A percentile compares a stretch with the other conserved stretches of the same genome.
phyloP scores from a whole-genome alignment of 2,329 filamentous ascomycete genomes.

The Fusarium circinatum region DNA sequence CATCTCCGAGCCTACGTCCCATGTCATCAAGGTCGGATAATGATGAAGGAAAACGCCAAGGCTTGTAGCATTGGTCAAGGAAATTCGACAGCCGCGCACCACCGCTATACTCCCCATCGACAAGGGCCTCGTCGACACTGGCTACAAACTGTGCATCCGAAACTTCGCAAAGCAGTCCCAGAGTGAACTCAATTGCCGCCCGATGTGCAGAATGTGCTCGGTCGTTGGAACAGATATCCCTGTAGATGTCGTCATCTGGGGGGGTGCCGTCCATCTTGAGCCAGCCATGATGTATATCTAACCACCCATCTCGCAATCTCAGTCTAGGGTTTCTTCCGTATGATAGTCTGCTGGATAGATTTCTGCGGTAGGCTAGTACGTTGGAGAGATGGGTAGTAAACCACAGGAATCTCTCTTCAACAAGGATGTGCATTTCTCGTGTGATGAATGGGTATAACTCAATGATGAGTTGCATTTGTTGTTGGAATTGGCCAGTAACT shows the following conservation, averaged over 20 bases:
- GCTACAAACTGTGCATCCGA: neutral
- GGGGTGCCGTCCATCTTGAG: too few species aligned
- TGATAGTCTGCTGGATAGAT: too few species aligned
- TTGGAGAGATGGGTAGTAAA: neutral
- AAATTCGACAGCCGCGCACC: neutral
- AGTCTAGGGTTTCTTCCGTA: too few species aligned
- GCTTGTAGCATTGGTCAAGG: neutral
- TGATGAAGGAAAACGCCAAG: neutral
- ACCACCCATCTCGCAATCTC: too few species aligned
- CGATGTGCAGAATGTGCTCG: neutral
- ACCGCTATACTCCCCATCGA: neutral
- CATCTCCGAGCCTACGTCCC: neutral
- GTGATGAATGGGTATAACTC: neutral
- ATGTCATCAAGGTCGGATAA: neutral
- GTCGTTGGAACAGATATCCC: neutral
- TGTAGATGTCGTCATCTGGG: neutral
- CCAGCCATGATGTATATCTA: too few species aligned
- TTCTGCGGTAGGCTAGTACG: neutral
- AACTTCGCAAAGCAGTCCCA: neutral
- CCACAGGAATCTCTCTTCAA: neutral
- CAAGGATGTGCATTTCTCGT: neutral
- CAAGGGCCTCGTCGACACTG: rapidly evolving
- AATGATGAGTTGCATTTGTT: neutral
- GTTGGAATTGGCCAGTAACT: rapidly evolving
- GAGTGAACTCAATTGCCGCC: neutral